These are phyloP conservation scores for Daldinia childiae DNA, from an alignment of 495 filamentous ascomycete genomes.

Conservation along the genomic window DNA sequence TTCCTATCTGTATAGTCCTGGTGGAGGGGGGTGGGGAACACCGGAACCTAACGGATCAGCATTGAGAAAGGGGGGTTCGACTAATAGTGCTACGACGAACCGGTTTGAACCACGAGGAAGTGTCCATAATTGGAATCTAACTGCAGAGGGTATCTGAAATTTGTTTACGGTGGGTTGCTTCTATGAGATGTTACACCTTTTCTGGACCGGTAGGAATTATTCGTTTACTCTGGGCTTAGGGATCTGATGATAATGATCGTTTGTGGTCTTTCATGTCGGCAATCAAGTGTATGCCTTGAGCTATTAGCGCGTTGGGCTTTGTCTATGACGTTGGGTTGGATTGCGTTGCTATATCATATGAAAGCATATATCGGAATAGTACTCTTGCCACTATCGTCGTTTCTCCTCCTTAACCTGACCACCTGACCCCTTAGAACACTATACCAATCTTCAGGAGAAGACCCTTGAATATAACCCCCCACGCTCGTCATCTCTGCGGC, in stretches of 20 bases:
- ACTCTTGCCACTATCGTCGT: not conserved
- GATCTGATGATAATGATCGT: constrained; percentile 1
- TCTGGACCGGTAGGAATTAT: not conserved
- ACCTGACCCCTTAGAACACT: not conserved
- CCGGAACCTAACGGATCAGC: not conserved
- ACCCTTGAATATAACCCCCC: not conserved
- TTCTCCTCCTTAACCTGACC: not conserved
- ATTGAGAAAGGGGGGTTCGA: not conserved
- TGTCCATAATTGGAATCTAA: constrained; percentile 11
- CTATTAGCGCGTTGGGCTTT: not conserved
- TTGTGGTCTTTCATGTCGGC: not conserved
- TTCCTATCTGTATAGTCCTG: not conserved
- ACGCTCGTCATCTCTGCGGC: not conserved
- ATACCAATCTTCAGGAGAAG: not conserved
- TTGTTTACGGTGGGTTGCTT: not conserved
- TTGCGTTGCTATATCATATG: not conserved
- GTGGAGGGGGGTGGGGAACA: constrained; percentile 11
- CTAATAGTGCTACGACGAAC: not conserved
- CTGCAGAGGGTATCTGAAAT: constrained; percentile 7
- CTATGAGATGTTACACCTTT: not conserved
- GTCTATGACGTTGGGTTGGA: not conserved
- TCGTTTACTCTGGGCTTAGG: not conserved
- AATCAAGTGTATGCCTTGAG: not conserved
- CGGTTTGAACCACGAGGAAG: constrained; percentile 17
- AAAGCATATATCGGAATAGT: not conserved